Base-by-base conservation (phyloP, 768 basidiomycete species). In the Tulasnella sp. region DNA sequence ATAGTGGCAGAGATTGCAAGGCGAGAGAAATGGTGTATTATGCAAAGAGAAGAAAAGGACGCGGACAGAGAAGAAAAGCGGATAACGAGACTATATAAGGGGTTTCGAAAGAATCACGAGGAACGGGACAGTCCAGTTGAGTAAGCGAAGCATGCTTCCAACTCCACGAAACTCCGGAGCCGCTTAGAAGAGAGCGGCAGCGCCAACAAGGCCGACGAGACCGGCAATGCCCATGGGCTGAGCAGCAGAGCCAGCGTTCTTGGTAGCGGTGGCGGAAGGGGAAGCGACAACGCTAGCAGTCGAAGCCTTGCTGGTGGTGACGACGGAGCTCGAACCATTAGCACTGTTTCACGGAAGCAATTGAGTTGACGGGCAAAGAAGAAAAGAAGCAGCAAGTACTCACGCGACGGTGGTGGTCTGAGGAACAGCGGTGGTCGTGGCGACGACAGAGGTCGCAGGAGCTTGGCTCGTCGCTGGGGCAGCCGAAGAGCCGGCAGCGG, bases 181-280 rank as follows among this genome's bases (percentile, higher is more conserved):
- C 6, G 69, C 59, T 62, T 71, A 71, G 44, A 71, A 22, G 52
- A 71, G 69, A 52, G 69, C 69, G 35, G 59, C 69, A 32, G 35
- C 42, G 35, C 69, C 69, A 26, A 52, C 69, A 22, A 71, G 1
- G n/a, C 47, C 69, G 26, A 71, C 2, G 19, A 71, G 40, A 41
- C 69, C 69, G 32, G 69, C 69, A 17, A 71, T 40, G 36, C 44
- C 42, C 14, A 71, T 16, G 52, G 69, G 69, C 19, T 71, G 42
- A 19, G 62, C 22, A 35, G 2, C 0, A 17, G 69, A 34, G 69
- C 34, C 69, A 41, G 32, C 52, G 34, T 62, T 71, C 8, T 29
- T 59, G 41, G 69, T 39, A 1, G 69, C 69, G 34, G 47, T 22
- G 19, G 44, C 41, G 29, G 69, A 8, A 32, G 69, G 39, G 42